Conservation (phyloP, 305 asterid species). For the Rubia tinctorum region DNA sequence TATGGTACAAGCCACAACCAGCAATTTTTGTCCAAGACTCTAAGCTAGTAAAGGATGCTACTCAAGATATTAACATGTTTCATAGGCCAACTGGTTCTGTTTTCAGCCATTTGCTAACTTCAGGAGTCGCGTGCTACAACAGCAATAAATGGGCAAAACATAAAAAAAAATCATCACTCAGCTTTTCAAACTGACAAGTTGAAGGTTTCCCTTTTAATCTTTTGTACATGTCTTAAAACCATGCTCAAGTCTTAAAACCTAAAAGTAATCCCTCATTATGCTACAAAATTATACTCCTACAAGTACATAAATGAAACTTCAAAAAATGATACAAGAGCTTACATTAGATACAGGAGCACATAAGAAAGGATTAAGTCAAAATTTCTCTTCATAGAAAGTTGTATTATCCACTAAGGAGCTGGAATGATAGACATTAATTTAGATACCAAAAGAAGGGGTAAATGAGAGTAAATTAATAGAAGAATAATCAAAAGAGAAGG, state of each 20-base stretch:
- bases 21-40: neutral
- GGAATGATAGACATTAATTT: neutral
- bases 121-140: neutral
- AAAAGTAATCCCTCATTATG: no score
- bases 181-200: slow-evolving; percentile 13
- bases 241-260: no score
- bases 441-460: neutral
- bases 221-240: no score
- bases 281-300: no score
- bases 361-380: no score
- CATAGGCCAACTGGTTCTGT: neutral
- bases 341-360: no score
- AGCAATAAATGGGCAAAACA: slow-evolving; percentile 15
- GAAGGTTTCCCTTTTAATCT: slow-evolving; percentile 3
- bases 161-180: slow-evolving; percentile 1
- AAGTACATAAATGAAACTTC: no score
- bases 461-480: neutral
- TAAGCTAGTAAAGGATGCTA: neutral
- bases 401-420: no score
- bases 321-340: no score
- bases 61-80: neutral
- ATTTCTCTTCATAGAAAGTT: no score
- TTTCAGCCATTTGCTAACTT: neutral
- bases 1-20: slow-evolving; percentile 10
- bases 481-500: neutral